Evolutionary conservation across 441 rosid species (phyloP).

Genomic region (Eruca vesicaria): DNA sequence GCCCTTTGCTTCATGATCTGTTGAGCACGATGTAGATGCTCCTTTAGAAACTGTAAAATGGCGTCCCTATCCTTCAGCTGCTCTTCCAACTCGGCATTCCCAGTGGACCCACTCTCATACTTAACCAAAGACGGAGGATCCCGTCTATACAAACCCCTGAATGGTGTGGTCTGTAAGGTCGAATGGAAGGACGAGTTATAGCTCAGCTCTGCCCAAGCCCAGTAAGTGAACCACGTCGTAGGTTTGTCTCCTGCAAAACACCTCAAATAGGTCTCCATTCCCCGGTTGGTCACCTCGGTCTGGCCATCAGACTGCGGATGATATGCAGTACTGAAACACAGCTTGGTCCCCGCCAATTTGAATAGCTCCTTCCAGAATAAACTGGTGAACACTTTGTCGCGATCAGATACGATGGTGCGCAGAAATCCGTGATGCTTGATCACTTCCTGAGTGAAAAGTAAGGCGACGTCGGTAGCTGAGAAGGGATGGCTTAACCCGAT

Average conservation of each 20-base stretch:
- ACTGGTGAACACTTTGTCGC: background rate
- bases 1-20: no score
- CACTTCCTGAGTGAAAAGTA: background rate
- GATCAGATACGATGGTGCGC: background rate
- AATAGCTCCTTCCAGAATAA: background rate
- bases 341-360: background rate
- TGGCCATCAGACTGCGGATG: background rate
- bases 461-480: fast-evolving
- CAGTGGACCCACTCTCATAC: no score
- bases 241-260: background rate
- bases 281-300: background rate
- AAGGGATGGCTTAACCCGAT: fast-evolving
- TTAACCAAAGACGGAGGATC: no score
- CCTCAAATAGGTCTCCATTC: background rate
- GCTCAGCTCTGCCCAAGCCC: no score
- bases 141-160: no score
- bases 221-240: no score
- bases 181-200: no score
- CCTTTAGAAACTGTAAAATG: no score
- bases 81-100: no score
- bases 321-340: background rate
- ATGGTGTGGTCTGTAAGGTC: no score
- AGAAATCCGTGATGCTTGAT: background rate
- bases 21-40: no score
- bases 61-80: no score